A percentile compares a stretch with the other conserved stretches of the same genome.
These are phyloP conservation scores for Cucumis cinereus DNA, from an alignment of 306 rosid species.

Conservation along the genomic window DNA sequence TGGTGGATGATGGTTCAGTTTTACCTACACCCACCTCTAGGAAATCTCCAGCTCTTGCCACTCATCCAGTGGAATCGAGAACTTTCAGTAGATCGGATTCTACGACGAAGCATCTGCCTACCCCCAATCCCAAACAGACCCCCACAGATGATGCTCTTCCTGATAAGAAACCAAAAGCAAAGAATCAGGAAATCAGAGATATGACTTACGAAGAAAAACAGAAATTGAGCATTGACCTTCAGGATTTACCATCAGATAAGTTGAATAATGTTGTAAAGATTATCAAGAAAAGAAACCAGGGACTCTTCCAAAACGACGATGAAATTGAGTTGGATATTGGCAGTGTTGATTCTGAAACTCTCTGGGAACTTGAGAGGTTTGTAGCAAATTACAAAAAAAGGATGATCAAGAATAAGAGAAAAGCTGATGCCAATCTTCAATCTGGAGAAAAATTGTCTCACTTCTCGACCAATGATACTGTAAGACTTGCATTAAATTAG, in stretches of 20 bases:
- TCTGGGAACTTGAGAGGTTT: slow-evolving; percentile 90
- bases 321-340: slow-evolving; percentile 91
- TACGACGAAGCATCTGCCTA: slow-evolving; percentile 19
- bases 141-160: slow-evolving; percentile 29
- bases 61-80: slow-evolving; percentile 25
- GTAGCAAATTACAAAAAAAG: slow-evolving; percentile 63
- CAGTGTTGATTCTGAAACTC: slow-evolving; percentile 73
- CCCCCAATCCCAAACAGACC: slow-evolving; percentile 19
- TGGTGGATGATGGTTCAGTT: slow-evolving; percentile 21
- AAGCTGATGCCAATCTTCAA: slow-evolving; percentile 40
- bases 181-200: slow-evolving; percentile 60
- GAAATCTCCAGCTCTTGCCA: slow-evolving; percentile 14
- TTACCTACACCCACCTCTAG: slow-evolving; percentile 35
- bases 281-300: slow-evolving; percentile 59
- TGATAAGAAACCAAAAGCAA: slow-evolving; percentile 74
- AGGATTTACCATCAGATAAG: slow-evolving; percentile 69
- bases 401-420: slow-evolving; percentile 71
- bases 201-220: slow-evolving; percentile 84
- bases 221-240: slow-evolving; percentile 61
- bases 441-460: slow-evolving; percentile 27
- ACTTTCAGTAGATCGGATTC: slow-evolving; percentile 54
- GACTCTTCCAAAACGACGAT: slow-evolving; percentile 68
- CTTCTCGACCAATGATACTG: neutral
- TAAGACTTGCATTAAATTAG: neutral
- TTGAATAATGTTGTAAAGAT: slow-evolving; percentile 64